A percentile compares a stretch with the other conserved stretches of the same genome.
Conservation (phyloP, 768 basidiomycete species). For the Rhodotorula toruloides region DNA sequence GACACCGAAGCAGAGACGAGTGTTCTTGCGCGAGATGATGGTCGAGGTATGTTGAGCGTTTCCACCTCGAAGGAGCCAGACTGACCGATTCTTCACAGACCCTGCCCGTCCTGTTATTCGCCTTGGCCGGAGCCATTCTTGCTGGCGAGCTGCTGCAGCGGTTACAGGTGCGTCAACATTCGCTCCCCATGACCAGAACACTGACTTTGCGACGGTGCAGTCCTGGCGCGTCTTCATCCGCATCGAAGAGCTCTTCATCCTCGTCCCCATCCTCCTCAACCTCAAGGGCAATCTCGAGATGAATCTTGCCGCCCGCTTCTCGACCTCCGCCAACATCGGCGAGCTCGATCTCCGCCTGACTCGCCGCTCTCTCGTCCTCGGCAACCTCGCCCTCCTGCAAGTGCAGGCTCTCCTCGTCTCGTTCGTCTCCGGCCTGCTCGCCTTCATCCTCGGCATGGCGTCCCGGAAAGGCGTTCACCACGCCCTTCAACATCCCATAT, state of each 20-base stretch:
- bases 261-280: constrained; percentile 87
- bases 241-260: constrained; percentile 92
- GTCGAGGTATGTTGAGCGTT: constrained; percentile 42
- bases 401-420: constrained; percentile 89
- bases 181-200: background rate
- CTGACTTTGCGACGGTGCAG: constrained; percentile 48
- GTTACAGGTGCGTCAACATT: constrained; percentile 61
- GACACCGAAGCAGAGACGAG: too few species aligned
- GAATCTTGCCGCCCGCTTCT: constrained; percentile 93
- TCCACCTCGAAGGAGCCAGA: rapidly evolving
- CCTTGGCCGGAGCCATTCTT: constrained; percentile 75
- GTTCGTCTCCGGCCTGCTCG: constrained; percentile 71
- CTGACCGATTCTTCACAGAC: constrained; percentile 53
- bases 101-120: constrained; percentile 77
- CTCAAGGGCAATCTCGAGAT: constrained; percentile 91
- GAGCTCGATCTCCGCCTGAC: constrained; percentile 68
- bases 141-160: constrained; percentile 85
- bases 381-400: constrained; percentile 80
- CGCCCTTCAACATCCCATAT: constrained; percentile 27
- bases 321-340: constrained; percentile 87
- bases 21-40: constrained; percentile 34
- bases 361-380: constrained; percentile 64
- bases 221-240: constrained; percentile 82
- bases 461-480: constrained; percentile 37
- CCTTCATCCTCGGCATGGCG: constrained; percentile 62